Evolutionary conservation across 2,329 filamentous ascomycete genomes (phyloP), one percentile per base, ranked within the genome.

Genomic region (Penicillium sp.): DNA sequence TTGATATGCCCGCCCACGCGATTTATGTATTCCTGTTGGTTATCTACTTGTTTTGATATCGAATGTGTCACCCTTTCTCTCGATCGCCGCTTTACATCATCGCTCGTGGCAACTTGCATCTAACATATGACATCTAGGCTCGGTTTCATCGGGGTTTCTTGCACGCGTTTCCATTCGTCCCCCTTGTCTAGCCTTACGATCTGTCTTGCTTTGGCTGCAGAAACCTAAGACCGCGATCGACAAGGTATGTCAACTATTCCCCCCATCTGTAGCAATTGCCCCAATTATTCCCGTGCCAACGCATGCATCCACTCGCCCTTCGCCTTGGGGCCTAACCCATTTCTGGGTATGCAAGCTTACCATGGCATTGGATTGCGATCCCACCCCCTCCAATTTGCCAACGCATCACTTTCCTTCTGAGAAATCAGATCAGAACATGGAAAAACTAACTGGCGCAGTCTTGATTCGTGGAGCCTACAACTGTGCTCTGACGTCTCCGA

Each of bases 191-290:
- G 46, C 39, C 53, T 58, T 58, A 19, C 46, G 61, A 56, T 61
- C 58, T 56, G 57, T 62, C 58, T 58, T 53, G 60, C 56, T 52
- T 64, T 39, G n/a, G 22, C 63, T 66, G 59, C 66, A 64, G 65
- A 64, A 58, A 33, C 31, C 37, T 26, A 39, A 59, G 68, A 59
- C 66, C 29, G 37, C 37, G 67, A 74, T 73, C 67, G 64, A 68
- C 67, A 64, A 73, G 70, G 73, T 75, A 75, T 68, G 72, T 71
- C 61, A 59, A 62, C 64, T 44, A 58, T 59, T 58, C 62, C 35
- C 33, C 35, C n/a, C 35, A 61, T 63, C 67, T 73, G 70, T 70
- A 73, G 56, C 60, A 57, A 41, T 63, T 63, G 65, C 63, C 65
- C 67, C 55, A 48, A 46, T 46, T 22, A 61, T 53, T 61, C 53